Evolutionary conservation across 306 rosid species (phyloP).

Genomic region (Arachis hypogaea): DNA sequence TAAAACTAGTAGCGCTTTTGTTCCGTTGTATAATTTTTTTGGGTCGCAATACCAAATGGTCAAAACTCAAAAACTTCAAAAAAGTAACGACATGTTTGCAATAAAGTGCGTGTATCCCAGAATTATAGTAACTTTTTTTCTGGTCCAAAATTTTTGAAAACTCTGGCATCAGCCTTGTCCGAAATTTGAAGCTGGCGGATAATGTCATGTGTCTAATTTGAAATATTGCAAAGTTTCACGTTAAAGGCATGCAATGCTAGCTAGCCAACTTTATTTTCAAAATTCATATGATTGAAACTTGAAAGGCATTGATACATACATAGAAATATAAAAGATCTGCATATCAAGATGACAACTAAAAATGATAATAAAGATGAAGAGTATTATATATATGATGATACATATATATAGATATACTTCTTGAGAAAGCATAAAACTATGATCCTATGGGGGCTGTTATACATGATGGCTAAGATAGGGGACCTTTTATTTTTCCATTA

Average conservation of each 20-base stretch:
- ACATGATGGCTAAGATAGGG: slow-evolving; percentile 53
- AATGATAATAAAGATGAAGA: slow-evolving; percentile 46
- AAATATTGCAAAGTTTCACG: neutral
- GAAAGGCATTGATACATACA: neutral
- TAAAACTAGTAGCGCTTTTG: too few relatives aligned
- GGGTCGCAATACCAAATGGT: too few relatives aligned
- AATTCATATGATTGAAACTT: neutral
- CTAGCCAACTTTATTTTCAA: neutral
- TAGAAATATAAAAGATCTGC: slow-evolving; percentile 16
- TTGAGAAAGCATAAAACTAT: slow-evolving; percentile 41
- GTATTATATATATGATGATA: slow-evolving; percentile 9
- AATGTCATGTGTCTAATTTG: neutral
- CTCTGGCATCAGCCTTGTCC: neutral
- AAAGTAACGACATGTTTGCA: too few relatives aligned
- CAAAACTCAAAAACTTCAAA: too few relatives aligned
- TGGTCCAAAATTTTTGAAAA: neutral
- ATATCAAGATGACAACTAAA: slow-evolving; percentile 36
- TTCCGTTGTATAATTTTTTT: too few relatives aligned
- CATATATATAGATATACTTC: neutral
- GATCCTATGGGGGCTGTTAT: slow-evolving; percentile 43
- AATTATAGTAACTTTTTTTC: neutral
- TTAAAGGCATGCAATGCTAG: neutral
- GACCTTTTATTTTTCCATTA: slow-evolving; percentile 48
- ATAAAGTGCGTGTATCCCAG: neutral
- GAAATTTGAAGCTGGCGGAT: neutral